phyloP scores from a whole-genome alignment of 2,329 filamentous ascomycete species.

The Colletotrichum chrysophilum region DNA sequence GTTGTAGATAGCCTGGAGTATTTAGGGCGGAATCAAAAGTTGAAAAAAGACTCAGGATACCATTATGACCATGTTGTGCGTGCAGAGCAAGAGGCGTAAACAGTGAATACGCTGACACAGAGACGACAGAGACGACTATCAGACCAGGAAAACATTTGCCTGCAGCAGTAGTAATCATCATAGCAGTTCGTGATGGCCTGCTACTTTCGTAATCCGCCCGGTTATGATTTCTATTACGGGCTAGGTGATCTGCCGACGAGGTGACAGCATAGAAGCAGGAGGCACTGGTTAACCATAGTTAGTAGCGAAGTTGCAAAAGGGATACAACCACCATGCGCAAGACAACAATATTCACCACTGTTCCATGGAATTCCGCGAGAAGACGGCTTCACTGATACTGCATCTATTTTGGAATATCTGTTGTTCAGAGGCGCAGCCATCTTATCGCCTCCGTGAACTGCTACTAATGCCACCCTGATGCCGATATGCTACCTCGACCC shows the following conservation, averaged over 20 bases:
- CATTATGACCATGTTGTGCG: not conserved
- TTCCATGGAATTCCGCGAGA: not conserved
- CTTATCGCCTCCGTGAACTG: not conserved
- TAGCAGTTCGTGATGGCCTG: not conserved
- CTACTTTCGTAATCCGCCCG: not conserved
- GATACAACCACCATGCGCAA: not conserved
- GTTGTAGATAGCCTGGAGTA: not conserved
- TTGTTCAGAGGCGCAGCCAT: not conserved
- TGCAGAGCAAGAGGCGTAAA: not conserved
- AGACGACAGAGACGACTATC: not conserved
- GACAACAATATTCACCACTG: not conserved
- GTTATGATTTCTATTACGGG: not conserved
- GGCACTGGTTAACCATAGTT: not conserved
- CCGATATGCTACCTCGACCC: not conserved
- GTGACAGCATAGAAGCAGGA: not conserved
- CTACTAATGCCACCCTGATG: not conserved
- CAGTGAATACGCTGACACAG: not conserved
- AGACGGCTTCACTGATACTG: not conserved
- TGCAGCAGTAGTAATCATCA: not conserved
- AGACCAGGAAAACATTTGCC: not conserved
- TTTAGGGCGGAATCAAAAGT: not conserved
- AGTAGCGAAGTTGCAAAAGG: not conserved
- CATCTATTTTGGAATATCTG: not conserved
- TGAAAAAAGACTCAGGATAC: not conserved
- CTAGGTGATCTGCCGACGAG: not conserved